Percentiles rank a stretch among this genome's conserved stretches.
phyloP scores from a whole-genome alignment of 2,329 filamentous ascomycete genomes.

The Aspergillus pseudonomiae region DNA sequence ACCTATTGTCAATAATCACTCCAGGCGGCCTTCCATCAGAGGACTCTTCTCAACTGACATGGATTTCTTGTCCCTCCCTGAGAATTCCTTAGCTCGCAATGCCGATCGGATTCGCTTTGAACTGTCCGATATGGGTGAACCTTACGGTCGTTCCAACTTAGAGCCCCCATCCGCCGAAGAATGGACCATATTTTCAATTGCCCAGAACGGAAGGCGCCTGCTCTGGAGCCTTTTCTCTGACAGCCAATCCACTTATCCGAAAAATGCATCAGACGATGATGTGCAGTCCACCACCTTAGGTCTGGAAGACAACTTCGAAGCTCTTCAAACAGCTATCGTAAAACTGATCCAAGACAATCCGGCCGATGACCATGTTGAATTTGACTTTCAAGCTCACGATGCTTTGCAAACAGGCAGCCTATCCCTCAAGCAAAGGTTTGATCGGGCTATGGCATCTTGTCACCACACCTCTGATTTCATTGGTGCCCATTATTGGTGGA shows the following conservation, averaged over 20 bases:
- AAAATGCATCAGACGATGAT: conserved; percentile 57
- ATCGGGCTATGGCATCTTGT: conserved; percentile 75
- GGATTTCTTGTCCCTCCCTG: conserved; percentile 28
- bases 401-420: conserved; percentile 11
- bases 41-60: conserved; percentile 37
- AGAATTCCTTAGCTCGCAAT: conserved; percentile 33
- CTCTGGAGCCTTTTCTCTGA: conserved; percentile 67
- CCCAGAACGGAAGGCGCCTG: conserved; percentile 69
- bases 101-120: conserved; percentile 47
- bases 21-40: conserved; percentile 29
- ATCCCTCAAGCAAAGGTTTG: conserved; percentile 46
- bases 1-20: conserved; percentile 30
- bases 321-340: conserved; percentile 76
- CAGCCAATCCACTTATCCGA: conserved; percentile 63
- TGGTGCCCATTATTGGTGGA: conserved; percentile 82
- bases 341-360: conserved; percentile 83
- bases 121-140: conserved; percentile 41
- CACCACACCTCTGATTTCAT: conserved; percentile 81
- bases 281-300: conserved; percentile 50
- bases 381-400: conserved; percentile 14
- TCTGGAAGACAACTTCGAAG: conserved; percentile 77
- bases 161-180: conserved; percentile 79
- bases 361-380: conserved; percentile 62
- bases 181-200: conserved; percentile 82
- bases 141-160: conserved; percentile 56